Base-by-base conservation (phyloP, 441 rosid genomes). In the Theobroma grandiflorum region DNA sequence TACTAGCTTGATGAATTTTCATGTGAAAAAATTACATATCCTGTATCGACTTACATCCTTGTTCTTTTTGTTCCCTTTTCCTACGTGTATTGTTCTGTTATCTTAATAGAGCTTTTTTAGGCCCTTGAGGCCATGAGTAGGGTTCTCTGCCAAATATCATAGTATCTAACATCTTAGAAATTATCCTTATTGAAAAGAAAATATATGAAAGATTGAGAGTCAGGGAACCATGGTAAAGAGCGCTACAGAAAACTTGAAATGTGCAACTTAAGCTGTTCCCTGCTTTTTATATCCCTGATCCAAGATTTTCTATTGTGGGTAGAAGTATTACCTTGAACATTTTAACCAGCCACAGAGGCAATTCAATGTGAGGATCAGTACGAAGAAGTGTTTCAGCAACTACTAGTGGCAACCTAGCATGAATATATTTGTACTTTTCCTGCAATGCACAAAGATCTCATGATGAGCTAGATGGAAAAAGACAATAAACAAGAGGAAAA, bases 341-440 rank as follows among this genome's bases (percentile, higher is more conserved):
- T 68, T 86, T 89, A 68, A 95, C 95, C 86, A 97, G 88, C 99
- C 99, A 97, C 50, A 97, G 88, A 74, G 99, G 99, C 86, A 97
- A 89, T 82, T 97, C 98, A 62, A 95, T 93, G 77, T 82, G 91
- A 78, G 93, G 87, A 89, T 94, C 96, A 11, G 92, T 78, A 63
- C 87, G 94, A 80, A 97, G 99, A 88, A 97, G 95, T 61, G 96
- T 93, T 86, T 93, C 93, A 72, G 98, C 98, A 87, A 97, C 99
- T 71, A 89, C 81, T 68, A 91, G 80, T 16, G 99, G 99, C 80
- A 97, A 89, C 83, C 97, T 92, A 81, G 92, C 82, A 78, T 97
- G 99, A 68, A 89, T 86, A 68, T 64, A 79, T 82, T 84, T 90
- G 88, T 95, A 97, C 87, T 91, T 92, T 73, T 81, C 92, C 99